These are phyloP conservation scores for Alternaria solani DNA, from an alignment of 2,329 filamentous ascomycete genomes.

Conservation along the genomic window DNA sequence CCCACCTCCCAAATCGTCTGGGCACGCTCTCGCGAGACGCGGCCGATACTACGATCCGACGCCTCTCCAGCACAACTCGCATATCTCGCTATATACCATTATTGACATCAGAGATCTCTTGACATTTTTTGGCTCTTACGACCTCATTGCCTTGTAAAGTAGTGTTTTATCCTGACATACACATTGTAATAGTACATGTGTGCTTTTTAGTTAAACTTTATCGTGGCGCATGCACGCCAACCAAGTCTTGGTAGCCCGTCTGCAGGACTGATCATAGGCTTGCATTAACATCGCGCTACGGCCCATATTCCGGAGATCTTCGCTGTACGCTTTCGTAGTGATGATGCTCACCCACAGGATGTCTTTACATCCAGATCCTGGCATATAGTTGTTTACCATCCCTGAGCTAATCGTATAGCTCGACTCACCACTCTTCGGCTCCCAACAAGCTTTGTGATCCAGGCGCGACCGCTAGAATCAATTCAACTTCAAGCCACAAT, in stretches of 20 bases:
- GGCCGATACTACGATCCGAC: not conserved
- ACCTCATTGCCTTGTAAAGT: not conserved
- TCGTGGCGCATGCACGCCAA: not conserved
- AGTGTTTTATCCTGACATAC: not conserved
- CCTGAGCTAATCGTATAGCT: not conserved
- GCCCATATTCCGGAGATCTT: not conserved
- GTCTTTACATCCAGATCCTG: not conserved
- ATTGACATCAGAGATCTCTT: not conserved
- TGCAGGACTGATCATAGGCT: not conserved
- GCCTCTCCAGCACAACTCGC: not conserved
- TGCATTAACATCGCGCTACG: not conserved
- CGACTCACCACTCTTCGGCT: not conserved
- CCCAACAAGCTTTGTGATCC: not conserved
- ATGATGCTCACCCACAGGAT: conserved; percentile 1
- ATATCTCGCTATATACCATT: conserved; percentile 1
- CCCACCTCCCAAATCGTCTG: not conserved
- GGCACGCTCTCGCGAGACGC: not conserved
- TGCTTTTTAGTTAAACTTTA: not conserved
- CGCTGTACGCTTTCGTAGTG: conserved; percentile 12
- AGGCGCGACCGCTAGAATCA: not conserved
- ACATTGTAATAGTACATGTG: not conserved
- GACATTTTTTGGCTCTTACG: not conserved
- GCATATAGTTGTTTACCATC: not conserved
- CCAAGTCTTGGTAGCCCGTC: not conserved
- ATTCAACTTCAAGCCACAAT: conserved; percentile 6